A percentile compares a stretch with the other conserved stretches of the same genome.
phyloP scores from a whole-genome alignment of 2,329 filamentous ascomycete genomes.

The Chalaropsis ovoidea region DNA sequence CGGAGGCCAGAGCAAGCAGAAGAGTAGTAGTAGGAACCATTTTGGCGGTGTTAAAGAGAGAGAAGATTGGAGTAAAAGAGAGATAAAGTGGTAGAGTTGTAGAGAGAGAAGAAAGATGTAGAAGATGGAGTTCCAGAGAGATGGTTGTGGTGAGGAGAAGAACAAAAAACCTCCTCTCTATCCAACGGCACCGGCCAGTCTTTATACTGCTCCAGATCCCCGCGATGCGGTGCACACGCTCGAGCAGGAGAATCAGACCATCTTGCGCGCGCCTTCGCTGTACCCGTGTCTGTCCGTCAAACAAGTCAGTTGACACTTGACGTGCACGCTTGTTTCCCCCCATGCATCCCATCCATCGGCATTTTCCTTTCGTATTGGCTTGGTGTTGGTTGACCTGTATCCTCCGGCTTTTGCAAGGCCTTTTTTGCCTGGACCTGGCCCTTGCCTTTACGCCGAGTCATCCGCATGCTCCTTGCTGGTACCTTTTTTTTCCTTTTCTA shows the following conservation, averaged over 20 bases:
- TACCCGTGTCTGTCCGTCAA: too few relatives aligned
- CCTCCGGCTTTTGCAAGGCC: not conserved
- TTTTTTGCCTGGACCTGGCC: not conserved
- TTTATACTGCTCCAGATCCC: not conserved
- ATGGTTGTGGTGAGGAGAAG: not conserved
- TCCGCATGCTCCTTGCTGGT: not conserved
- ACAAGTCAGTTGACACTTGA: not conserved
- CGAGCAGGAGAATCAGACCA: too few relatives aligned
- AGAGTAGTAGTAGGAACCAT: slow-evolving; percentile 1
- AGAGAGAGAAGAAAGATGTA: not conserved
- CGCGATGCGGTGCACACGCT: too few relatives aligned
- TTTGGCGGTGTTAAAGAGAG: not conserved
- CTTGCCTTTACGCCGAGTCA: not conserved
- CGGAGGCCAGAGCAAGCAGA: slow-evolving; percentile 15
- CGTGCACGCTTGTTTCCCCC: not conserved
- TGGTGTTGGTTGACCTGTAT: not conserved
- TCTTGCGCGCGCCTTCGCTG: not conserved
- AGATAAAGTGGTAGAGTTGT: not conserved
- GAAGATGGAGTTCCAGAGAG: not conserved
- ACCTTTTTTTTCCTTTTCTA: not conserved
- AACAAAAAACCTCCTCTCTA: not conserved
- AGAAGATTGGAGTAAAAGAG: not conserved
- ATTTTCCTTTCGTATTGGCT: not conserved
- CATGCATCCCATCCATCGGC: not conserved
- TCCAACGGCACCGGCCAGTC: not conserved